phyloP scores from a whole-genome alignment of 176 grass and related monocot genomes.

The Aechmea fasciata region DNA sequence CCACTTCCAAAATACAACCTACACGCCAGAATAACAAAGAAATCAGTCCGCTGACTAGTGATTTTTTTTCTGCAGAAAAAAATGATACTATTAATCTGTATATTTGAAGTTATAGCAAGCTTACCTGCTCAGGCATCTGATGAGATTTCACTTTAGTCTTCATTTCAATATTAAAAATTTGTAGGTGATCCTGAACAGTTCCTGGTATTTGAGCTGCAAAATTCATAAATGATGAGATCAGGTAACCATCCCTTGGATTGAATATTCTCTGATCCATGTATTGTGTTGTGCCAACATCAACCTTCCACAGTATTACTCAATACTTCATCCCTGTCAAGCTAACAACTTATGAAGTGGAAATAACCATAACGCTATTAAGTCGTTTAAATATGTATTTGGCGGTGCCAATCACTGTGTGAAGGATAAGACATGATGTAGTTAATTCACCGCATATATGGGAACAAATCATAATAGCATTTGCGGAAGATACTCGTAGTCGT shows the following conservation, averaged over 20 bases:
- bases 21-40: not conserved
- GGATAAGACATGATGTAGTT: too few relatives aligned
- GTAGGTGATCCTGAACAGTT: constrained; percentile 86
- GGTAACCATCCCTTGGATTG: not conserved
- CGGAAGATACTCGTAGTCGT: too few relatives aligned
- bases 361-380: too few relatives aligned
- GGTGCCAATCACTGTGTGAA: too few relatives aligned
- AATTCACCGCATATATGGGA: too few relatives aligned
- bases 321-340: too few relatives aligned
- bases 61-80: not conserved
- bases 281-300: too few relatives aligned
- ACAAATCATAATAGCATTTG: too few relatives aligned
- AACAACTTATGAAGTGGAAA: too few relatives aligned
- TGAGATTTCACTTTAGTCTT: constrained; percentile 94
- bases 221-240: constrained; percentile 15
- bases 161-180: constrained; percentile 94
- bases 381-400: too few relatives aligned
- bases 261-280: not conserved
- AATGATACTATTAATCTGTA: not conserved
- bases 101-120: not conserved
- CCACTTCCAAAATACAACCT: constrained; percentile 99
- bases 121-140: constrained; percentile 94
- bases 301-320: too few relatives aligned
- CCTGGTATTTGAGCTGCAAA: constrained; percentile 88
- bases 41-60: not conserved